Percentiles rank a stretch among this genome's conserved stretches.
These are phyloP conservation scores for Cucumis hystrix DNA, from an alignment of 306 rosid genomes.

Conservation along the genomic window DNA sequence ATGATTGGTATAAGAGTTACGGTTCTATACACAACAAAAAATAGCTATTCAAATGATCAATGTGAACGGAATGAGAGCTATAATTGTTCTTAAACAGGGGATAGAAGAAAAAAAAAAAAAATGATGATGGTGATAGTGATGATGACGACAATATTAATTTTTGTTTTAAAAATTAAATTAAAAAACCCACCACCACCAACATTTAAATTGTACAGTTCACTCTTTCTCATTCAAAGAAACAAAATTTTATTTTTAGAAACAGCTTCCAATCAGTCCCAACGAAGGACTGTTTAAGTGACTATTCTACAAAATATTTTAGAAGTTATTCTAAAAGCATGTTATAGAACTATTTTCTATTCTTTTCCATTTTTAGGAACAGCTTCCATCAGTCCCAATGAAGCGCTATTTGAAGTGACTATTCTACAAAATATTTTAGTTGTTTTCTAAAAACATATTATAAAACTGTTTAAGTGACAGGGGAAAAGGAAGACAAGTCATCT, in stretches of 20 bases:
- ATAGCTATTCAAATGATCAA: neutral
- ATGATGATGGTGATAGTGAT: neutral
- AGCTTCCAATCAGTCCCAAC: neutral
- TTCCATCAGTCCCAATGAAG: too few relatives aligned
- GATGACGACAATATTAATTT: too few relatives aligned
- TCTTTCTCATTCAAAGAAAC: neutral
- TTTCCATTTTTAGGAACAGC: too few relatives aligned
- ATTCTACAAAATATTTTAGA: neutral
- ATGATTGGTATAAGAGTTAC: neutral
- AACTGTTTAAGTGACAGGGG: neutral
- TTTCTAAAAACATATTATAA: too few relatives aligned
- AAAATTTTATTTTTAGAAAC: neutral
- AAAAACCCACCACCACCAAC: neutral
- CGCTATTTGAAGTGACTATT: neutral
- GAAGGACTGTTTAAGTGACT: neutral
- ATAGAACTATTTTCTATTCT: neutral
- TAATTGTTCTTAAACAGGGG: neutral
- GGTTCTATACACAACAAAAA: neutral
- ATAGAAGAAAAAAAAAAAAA: neutral
- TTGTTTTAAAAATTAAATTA: neutral
- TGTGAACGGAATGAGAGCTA: neutral
- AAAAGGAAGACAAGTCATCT: neutral
- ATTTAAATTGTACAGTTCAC: neutral
- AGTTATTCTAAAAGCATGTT: neutral
- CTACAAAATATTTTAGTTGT: neutral